Evolutionary conservation across 2,329 filamentous ascomycete species (phyloP), one percentile per base, ranked within the genome.

Genomic region (Alternaria alternata): DNA sequence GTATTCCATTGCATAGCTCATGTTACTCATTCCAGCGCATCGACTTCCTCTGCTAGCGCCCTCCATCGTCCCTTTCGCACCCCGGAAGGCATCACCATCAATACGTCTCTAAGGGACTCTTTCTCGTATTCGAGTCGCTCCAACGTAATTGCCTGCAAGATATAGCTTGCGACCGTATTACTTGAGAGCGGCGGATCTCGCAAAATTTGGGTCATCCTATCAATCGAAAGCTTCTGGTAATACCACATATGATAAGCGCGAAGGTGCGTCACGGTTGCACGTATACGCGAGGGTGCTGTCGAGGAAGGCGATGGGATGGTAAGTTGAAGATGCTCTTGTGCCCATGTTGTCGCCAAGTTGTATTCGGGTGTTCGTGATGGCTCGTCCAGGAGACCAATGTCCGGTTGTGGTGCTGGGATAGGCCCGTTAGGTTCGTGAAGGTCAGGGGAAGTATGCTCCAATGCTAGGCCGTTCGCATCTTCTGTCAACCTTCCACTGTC

Each of bases 171-270:
- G 11, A 76, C 73, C 6, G 76, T 78, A 41, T 54, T 70, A 42
- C 61, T 48, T 30, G 68, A 61, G 14, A 78, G 64, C 16, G 75
- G 75, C 11, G 73, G 74, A 32, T 77, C 68, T 7, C 73, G 63
- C 42, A 77, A 28, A n/a, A 71, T 60, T 5, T 41, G 22, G 7
- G 67, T 71, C 30, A 77, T 68, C 7, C 64, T 62, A 4, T 64
- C 61, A 8, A 77, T 14, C 2, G 67, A 34, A 7, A 77, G 55
- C 3, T 59, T 49, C 53, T 77, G 75, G 34, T 72, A 57, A 34
- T 73, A 60, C 76, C 76, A 78, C 36, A 78, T 55, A 41, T 76
- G 66, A 57, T 78, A 78, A 8, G 73, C 72, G 12, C 75, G 74
- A 14, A 78, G 69, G 51, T 70, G 72, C 2, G 71, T 59, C 3